These are phyloP conservation scores for Colletotrichum eleusines DNA, from an alignment of 2,329 filamentous ascomycete genomes.

Conservation along the genomic window DNA sequence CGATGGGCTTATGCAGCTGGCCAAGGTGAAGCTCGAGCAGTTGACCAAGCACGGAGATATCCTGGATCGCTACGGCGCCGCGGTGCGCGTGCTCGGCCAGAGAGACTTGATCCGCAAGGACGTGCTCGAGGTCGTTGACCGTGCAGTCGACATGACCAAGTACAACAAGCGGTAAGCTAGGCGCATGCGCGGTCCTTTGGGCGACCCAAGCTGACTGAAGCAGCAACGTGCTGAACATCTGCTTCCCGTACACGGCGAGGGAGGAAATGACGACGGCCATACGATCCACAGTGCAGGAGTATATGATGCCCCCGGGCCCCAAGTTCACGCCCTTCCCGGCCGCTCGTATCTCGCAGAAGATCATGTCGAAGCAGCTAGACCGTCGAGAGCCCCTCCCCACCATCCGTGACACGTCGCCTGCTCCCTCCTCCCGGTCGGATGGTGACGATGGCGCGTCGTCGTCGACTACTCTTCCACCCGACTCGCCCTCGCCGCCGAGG, in stretches of 20 bases:
- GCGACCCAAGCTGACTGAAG: slow-evolving; percentile 38
- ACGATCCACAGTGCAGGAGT: slow-evolving; percentile 87
- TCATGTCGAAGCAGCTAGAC: slow-evolving; percentile 75
- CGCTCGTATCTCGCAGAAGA: slow-evolving; percentile 86
- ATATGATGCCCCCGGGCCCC: slow-evolving; percentile 77
- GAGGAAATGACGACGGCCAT: slow-evolving; percentile 96
- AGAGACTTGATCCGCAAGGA: slow-evolving; percentile 86
- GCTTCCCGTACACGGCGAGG: slow-evolving; percentile 96
- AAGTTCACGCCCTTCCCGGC: slow-evolving; percentile 84
- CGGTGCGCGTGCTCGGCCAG: slow-evolving; percentile 87
- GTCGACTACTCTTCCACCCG: slow-evolving; percentile 69
- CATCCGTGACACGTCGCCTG: slow-evolving; percentile 63
- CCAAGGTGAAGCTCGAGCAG: slow-evolving; percentile 93
- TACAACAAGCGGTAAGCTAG: slow-evolving; percentile 79
- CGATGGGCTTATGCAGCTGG: slow-evolving; percentile 96
- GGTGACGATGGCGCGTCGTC: slow-evolving; percentile 67
- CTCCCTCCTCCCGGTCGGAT: slow-evolving; percentile 59
- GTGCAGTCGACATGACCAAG: slow-evolving; percentile 86
- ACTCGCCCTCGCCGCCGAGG: slow-evolving; percentile 60
- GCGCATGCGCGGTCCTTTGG: not conserved
- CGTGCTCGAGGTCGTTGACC: slow-evolving; percentile 88
- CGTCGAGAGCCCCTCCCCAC: slow-evolving; percentile 59
- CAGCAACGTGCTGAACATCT: slow-evolving; percentile 83
- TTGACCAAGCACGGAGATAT: slow-evolving; percentile 93
- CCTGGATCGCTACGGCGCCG: slow-evolving; percentile 90